Evolutionary conservation across 2,329 filamentous ascomycete genomes (phyloP).

Genomic region (Aspergillus ruber): DNA sequence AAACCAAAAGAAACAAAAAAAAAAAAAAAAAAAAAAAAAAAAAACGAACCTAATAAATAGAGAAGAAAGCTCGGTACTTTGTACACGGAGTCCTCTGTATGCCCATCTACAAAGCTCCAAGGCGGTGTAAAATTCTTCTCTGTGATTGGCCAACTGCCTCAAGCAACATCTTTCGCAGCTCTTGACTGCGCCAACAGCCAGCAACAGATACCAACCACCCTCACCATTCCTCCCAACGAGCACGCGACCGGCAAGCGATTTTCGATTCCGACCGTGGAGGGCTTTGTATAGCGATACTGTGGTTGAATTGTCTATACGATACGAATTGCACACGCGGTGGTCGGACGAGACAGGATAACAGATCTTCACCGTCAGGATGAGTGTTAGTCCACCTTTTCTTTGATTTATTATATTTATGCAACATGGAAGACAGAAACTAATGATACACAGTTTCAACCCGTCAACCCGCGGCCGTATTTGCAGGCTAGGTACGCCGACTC

Average conservation of each 20-base stretch:
- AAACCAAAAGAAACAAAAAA: too few relatives aligned
- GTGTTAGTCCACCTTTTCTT: conserved; percentile 3
- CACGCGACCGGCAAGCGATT: conserved; percentile 7
- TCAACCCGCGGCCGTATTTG: conserved; percentile 96
- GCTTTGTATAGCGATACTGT: too few relatives aligned
- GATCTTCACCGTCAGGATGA: not conserved
- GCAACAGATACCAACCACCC: conserved; percentile 9
- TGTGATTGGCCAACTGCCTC: conserved; percentile 19
- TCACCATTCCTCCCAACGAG: conserved; percentile 2
- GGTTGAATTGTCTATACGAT: too few relatives aligned
- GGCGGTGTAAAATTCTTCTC: conserved; percentile 17
- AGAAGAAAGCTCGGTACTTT: too few relatives aligned
- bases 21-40: too few relatives aligned
- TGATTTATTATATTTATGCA: conserved; percentile 16
- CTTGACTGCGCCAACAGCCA: conserved; percentile 3
- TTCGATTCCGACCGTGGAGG: too few relatives aligned
- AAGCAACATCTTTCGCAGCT: conserved; percentile 28
- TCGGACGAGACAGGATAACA: not conserved
- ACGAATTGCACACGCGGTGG: too few relatives aligned
- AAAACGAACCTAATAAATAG: not conserved
- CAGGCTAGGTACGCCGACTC: conserved; percentile 69
- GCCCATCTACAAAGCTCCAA: too few relatives aligned
- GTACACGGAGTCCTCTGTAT: too few relatives aligned
- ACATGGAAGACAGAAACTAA: too few relatives aligned
- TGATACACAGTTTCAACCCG: conserved; percentile 65